Percentiles rank a stretch among this genome's conserved stretches.
Evolutionary conservation across 257 asterid species (phyloP).

Genomic region (Penstemon newberryi): DNA sequence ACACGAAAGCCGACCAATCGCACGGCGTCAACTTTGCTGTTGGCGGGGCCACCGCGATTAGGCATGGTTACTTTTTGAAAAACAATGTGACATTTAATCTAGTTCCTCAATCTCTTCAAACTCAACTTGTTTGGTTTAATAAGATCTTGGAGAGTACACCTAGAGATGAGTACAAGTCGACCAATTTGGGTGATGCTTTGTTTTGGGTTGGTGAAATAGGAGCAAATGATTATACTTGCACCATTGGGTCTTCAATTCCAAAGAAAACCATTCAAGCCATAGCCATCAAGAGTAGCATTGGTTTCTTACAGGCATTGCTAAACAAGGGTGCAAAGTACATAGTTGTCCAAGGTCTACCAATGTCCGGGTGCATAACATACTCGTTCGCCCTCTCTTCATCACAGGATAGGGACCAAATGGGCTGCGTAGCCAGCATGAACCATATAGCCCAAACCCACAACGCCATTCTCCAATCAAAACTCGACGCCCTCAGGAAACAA

Average conservation of each 20-base stretch:
- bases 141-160: conserved; percentile 38
- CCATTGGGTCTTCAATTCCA: conserved; percentile 47
- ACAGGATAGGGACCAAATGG: conserved; percentile 51
- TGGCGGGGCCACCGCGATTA: conserved; percentile 73
- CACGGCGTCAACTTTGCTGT: conserved; percentile 71
- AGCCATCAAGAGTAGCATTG: conserved; percentile 45
- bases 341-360: conserved; percentile 73
- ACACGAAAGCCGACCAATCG: conserved; percentile 37
- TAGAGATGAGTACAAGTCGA: conserved; percentile 39
- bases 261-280: conserved; percentile 39
- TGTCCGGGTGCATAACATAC: conserved; percentile 64
- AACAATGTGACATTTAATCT: conserved; percentile 58
- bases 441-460: conserved; percentile 44
- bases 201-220: conserved; percentile 83
- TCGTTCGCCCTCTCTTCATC: conserved; percentile 47
- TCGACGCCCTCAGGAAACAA: conserved; percentile 30
- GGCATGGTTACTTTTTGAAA: conserved; percentile 54
- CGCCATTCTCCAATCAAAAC: conserved; percentile 40
- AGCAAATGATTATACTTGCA: conserved; percentile 69
- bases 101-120: conserved; percentile 62
- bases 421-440: conserved; percentile 51
- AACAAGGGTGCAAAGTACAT: conserved; percentile 66
- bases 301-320: conserved; percentile 56
- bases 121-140: conserved; percentile 64
- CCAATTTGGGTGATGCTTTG: conserved; percentile 54